Conservation (phyloP, 2,329 filamentous ascomycete genomes). For the Elsinoe ampelina region DNA sequence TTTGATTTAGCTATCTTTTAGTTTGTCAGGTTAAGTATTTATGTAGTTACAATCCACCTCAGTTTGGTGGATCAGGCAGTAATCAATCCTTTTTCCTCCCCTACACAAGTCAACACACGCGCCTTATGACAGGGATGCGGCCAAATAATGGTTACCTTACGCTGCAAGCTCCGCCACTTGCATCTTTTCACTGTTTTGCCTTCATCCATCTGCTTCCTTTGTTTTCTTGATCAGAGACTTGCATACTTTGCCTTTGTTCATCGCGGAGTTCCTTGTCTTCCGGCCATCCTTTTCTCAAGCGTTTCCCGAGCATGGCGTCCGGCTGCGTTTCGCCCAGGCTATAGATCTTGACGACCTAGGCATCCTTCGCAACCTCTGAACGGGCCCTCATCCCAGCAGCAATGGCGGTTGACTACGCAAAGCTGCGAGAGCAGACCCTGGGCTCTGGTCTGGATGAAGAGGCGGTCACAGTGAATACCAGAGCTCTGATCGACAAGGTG, state of each 20-base stretch:
- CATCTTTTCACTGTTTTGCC: neutral
- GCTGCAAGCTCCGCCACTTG: neutral
- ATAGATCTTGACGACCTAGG: neutral
- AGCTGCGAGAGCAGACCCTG: slow-evolving; percentile 79
- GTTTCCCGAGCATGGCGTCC: neutral
- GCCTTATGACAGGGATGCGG: neutral
- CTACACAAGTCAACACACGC: too few relatives aligned
- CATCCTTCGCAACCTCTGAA: too few relatives aligned
- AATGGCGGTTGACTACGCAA: slow-evolving; percentile 44
- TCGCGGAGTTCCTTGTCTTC: neutral
- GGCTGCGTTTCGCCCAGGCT: neutral
- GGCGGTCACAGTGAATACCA: slow-evolving; percentile 93
- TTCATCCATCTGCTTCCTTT: too few relatives aligned
- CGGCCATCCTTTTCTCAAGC: neutral
- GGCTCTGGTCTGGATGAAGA: slow-evolving; percentile 83
- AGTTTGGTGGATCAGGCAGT: too few relatives aligned
- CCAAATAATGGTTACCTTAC: neutral
- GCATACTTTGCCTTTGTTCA: neutral
- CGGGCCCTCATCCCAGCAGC: neutral
- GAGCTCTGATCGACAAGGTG: slow-evolving; percentile 95
- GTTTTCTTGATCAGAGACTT: too few relatives aligned
- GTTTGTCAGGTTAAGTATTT: too few relatives aligned
- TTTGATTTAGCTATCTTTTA: too few relatives aligned
- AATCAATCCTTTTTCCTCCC: too few relatives aligned
- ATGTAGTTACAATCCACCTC: too few relatives aligned